A percentile compares a stretch with the other conserved stretches of the same genome.
Conservation (phyloP, 1,139 yeast species). For the Scheffersomyces illinoinensis region DNA sequence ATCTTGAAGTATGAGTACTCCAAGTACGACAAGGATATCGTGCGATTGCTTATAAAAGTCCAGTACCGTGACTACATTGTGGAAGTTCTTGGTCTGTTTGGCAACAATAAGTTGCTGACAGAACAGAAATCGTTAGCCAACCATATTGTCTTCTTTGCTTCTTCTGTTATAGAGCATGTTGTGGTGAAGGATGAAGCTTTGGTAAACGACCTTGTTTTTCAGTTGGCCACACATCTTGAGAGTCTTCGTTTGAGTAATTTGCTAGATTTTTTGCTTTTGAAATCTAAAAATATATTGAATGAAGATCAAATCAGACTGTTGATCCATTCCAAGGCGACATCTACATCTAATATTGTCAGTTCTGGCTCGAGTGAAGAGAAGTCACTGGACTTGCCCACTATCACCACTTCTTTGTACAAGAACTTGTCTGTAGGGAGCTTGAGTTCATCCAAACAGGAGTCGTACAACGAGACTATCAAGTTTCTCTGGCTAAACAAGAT, state of each 20-base stretch:
- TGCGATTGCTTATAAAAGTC: constrained; percentile 6
- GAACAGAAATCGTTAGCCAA: neutral
- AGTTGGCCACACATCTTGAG: neutral
- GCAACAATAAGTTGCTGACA: neutral
- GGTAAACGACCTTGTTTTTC: neutral
- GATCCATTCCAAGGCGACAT: neutral
- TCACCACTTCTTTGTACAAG: constrained; percentile 5
- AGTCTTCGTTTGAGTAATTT: neutral
- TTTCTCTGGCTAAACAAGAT: constrained; percentile 31
- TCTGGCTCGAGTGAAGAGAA: neutral
- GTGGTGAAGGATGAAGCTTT: neutral
- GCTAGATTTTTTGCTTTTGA: constrained; percentile 6
- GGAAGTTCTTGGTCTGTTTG: constrained; percentile 1
- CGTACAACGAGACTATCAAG: constrained; percentile 10
- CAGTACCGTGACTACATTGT: constrained; percentile 10
- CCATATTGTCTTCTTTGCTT: neutral
- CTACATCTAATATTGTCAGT: neutral
- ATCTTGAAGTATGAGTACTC: constrained; percentile 3
- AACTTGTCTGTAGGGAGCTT: constrained; percentile 7
- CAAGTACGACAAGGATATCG: constrained; percentile 14
- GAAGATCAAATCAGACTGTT: constrained; percentile 1
- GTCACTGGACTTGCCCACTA: neutral
- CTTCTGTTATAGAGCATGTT: neutral
- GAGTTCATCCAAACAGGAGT: constrained; percentile 4
- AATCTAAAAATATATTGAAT: constrained; percentile 4